Evolutionary conservation across 2,329 filamentous ascomycete species (phyloP), one percentile per base, ranked within the genome.

Genomic region (Tetracladium maxilliforme): DNA sequence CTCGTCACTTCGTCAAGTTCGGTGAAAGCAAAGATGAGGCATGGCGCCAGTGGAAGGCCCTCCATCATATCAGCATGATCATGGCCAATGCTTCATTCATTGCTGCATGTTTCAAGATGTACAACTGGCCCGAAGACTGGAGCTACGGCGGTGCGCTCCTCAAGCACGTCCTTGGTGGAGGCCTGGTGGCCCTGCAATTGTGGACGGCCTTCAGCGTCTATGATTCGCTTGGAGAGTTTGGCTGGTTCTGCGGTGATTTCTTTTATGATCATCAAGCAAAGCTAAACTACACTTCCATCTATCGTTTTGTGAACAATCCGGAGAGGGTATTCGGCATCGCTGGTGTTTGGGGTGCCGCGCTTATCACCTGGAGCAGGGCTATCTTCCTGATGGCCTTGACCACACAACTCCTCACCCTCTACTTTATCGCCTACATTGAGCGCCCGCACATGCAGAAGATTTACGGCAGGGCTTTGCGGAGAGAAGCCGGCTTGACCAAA

Each of bases 181-280:
- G 79, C 26, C 59, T 95, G 34, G 72, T 95, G 30, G 73, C 78
- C 8, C 64, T 98, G 25, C 90, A 98, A 43, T 52, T 92, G 11
- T 98, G 90, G 90, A 93, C 86, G 2, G 77, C 83, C 3, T 61
- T 80, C 35, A 94, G 84, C 48, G 86, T 95, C 37, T 92, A 95
- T 48, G 84, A 94, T 25, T 92, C 83, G 3, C 70, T 98, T 0
- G 90, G 90, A 29, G 90, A 98, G 44, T 98, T 95, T 42, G 90
- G 90, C 40, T 98, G 87, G 87, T 95, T 95, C 60, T 95, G 86
- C 44, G 90, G 90, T 11, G 90, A 98, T 47, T 98, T 95, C 59
- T 95, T 98, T 62, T 94, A 90, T 45, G 83, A 94, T 33, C 77
- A 82, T 22, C 70, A 75, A 8, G 76, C 77, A 9, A 92, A 90